Base-by-base conservation (phyloP, 2,329 filamentous ascomycete genomes). In the Stagonosporopsis chrysanthemi region DNA sequence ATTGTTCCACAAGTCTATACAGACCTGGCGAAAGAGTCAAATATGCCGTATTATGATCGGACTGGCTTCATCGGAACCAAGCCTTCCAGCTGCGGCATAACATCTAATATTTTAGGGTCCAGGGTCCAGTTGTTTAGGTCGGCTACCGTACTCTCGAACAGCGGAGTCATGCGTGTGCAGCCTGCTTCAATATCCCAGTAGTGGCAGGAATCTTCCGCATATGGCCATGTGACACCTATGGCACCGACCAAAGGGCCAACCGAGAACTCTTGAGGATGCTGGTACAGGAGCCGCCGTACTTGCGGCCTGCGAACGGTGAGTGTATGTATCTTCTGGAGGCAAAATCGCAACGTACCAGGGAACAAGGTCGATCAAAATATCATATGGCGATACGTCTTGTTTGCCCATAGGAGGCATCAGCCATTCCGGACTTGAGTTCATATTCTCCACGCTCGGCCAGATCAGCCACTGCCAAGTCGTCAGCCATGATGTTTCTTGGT, bases 141-240 rank as follows among this genome's bases (percentile, higher is more conserved):
- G 26, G 62, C 60, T 29, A 75, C 65, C 19, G 70, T 69, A 35
- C 62, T 72, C 45, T 75, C 70, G 38, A 75, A 75, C 1, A 75
- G 61, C 1, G 73, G 72, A 1, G 70, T 71, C 63, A 75, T 62
- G 29, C 70, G 68, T 6, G 70, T 72, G 46, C 67, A 71, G n/a
- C 65, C 70, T 23, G 69, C 61, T 43, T 74, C 71, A 15, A 74
- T 71, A 41, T 75, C 73, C 72, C 72, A 75, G 52, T 74, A 75
- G 55, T 75, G 71, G 60, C 73, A 75, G 19, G 70, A 67, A 39
- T 75, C 71, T 35, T 75, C 71, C 15, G 71, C 69, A 51, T 74
- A 75, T 14, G 70, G 71, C 73, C 73, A 75, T 29, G 59, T 66
- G 28, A 74, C 56, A 7, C 64, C 62, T 11, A 75, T 66, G 17